Evolutionary conservation across 495 filamentous ascomycete genomes (phyloP).

Genomic region (Xylaria scruposa): DNA sequence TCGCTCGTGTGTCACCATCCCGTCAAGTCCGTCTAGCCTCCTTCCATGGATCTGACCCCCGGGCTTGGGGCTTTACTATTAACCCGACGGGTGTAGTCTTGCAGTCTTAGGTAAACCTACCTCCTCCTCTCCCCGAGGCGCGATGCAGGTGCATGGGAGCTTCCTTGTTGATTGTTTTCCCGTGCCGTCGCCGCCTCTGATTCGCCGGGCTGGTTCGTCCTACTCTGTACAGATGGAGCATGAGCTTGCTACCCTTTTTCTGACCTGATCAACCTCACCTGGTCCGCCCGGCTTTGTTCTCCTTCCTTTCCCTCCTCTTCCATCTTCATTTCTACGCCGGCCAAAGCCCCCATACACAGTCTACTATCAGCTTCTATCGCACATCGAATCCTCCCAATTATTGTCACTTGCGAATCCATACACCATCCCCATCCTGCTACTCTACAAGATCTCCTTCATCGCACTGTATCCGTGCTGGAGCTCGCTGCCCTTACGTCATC

Average conservation of each 20-base stretch:
- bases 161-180: constrained; percentile 42
- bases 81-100: constrained; percentile 16
- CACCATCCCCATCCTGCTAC: constrained; percentile 7
- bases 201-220: constrained; percentile 40
- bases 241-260: constrained; percentile 22
- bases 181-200: constrained; percentile 41
- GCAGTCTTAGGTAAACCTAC: constrained; percentile 34
- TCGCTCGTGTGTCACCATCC: constrained; percentile 20
- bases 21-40: constrained; percentile 12
- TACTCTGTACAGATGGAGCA: constrained; percentile 36
- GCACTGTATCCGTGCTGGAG: constrained; percentile 27
- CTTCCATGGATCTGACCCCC: constrained; percentile 19
- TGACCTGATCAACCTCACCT: constrained; percentile 41
- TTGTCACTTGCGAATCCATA: constrained; percentile 23
- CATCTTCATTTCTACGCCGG: constrained; percentile 14
- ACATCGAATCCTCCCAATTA: constrained; percentile 22
- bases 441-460: background rate
- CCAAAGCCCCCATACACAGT: background rate
- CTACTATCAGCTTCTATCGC: background rate
- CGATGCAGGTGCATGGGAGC: constrained; percentile 21
- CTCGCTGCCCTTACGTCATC: constrained; percentile 51
- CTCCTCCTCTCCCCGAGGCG: background rate
- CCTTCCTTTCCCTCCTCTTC: constrained; percentile 28
- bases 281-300: constrained; percentile 30
- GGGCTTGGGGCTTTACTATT: constrained; percentile 18